These are phyloP conservation scores for Calvatia gigantea DNA, from an alignment of 768 basidiomycete species.

Conservation along the genomic window DNA sequence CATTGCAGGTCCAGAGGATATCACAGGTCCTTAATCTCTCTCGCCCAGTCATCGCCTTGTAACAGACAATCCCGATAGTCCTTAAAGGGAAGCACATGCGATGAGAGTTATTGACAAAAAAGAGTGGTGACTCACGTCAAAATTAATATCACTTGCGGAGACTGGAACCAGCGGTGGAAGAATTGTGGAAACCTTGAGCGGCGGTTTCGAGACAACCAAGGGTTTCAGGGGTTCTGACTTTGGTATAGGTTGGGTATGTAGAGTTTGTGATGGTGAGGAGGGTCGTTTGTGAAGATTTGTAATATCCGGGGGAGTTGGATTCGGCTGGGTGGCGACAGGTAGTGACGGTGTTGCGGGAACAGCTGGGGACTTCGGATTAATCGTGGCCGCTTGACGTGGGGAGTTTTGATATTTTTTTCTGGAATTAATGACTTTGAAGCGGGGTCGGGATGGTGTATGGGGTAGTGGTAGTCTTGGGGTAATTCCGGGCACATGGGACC, in stretches of 20 bases:
- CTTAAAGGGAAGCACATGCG: constrained; percentile 11
- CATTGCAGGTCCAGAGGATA: too few species aligned
- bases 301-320: neutral
- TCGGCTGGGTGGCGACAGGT: neutral
- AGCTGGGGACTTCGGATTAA: neutral
- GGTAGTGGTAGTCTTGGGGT: neutral
- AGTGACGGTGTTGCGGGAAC: neutral
- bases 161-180: constrained; percentile 21
- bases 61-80: constrained; percentile 35
- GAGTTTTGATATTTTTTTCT: neutral
- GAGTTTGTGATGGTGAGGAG: neutral
- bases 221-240: neutral
- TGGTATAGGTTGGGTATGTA: neutral
- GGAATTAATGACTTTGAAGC: neutral
- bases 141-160: constrained; percentile 15
- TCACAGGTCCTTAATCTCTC: constrained; percentile 25
- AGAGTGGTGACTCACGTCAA: constrained; percentile 20
- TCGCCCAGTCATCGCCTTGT: constrained; percentile 28
- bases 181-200: constrained; percentile 19
- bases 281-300: neutral
- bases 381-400: neutral
- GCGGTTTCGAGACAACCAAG: neutral
- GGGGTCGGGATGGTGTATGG: neutral
- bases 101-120: neutral
- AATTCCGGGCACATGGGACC: neutral